Conservation (phyloP, 1,284 basidiomycete species). For the Cerrena zonata region DNA sequence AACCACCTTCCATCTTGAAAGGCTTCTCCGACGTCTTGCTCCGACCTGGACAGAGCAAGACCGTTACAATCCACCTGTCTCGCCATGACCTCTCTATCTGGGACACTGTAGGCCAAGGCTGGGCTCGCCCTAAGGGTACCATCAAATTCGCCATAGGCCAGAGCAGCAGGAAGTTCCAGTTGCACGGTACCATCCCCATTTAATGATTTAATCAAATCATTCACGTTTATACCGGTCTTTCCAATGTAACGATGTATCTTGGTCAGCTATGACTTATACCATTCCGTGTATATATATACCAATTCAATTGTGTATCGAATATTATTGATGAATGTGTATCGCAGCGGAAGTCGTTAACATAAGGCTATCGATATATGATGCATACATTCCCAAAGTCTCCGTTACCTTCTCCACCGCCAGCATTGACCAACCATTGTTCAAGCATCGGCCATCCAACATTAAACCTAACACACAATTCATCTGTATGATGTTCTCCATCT, state of each 20-base stretch:
- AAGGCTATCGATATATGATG: slow-evolving; percentile 41
- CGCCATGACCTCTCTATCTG: slow-evolving; percentile 43
- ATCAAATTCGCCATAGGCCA: slow-evolving; percentile 45
- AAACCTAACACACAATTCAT: slow-evolving; percentile 81
- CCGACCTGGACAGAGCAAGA: slow-evolving; percentile 30
- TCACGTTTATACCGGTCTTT: not conserved
- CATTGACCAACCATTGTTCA: slow-evolving; percentile 64
- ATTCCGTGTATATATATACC: no score
- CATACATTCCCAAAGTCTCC: slow-evolving; percentile 46
- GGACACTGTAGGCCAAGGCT: slow-evolving; percentile 45
- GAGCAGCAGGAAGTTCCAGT: slow-evolving; percentile 44
- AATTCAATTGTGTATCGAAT: no score
- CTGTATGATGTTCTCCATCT: slow-evolving; percentile 86
- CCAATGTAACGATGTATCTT: no score
- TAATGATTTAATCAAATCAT: no score
- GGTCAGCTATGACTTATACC: no score
- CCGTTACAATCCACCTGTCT: slow-evolving; percentile 34
- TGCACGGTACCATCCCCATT: slow-evolving; percentile 26
- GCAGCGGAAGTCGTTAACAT: no score
- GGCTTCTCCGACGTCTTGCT: slow-evolving; percentile 42
- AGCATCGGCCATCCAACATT: slow-evolving; percentile 81
- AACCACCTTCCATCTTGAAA: slow-evolving; percentile 39
- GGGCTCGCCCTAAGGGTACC: slow-evolving; percentile 42
- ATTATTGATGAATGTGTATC: no score
- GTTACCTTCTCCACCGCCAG: slow-evolving; percentile 50